These are phyloP conservation scores for Retiboletus flavoniger DNA, from an alignment of 1,284 basidiomycete species.

Conservation along the genomic window DNA sequence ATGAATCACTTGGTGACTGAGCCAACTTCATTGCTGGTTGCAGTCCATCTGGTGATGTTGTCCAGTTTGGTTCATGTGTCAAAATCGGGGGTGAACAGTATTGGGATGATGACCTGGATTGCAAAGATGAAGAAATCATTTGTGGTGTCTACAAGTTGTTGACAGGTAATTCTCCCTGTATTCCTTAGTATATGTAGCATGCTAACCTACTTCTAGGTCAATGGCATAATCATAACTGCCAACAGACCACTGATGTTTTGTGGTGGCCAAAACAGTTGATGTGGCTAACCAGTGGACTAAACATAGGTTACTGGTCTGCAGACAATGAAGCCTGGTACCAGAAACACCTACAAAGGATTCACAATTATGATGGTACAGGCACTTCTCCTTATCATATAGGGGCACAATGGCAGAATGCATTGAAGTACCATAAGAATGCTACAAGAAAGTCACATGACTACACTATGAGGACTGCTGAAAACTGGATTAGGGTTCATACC, in stretches of 20 bases:
- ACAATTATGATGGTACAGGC: not conserved
- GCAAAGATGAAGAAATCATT: conserved; percentile 5
- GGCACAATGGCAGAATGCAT: not conserved
- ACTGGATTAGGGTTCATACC: not conserved
- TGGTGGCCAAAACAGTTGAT: not conserved
- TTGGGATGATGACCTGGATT: conserved; percentile 14
- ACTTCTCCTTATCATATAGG: not conserved
- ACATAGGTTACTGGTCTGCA: not conserved
- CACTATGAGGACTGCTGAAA: not conserved
- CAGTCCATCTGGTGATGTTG: conserved; percentile 1
- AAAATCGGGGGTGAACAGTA: not conserved
- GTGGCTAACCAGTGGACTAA: not conserved
- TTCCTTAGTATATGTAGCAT: not conserved
- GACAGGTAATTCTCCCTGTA: conserved; percentile 3
- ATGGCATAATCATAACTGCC: not conserved
- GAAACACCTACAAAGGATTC: not conserved
- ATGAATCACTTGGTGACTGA: conserved; percentile 3
- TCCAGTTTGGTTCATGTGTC: not conserved
- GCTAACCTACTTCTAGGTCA: not conserved
- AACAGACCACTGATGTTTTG: not conserved
- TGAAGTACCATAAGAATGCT: not conserved
- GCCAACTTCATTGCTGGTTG: not conserved
- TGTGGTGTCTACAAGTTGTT: conserved; percentile 16
- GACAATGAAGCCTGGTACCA: not conserved
- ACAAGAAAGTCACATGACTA: not conserved